A percentile compares a stretch with the other conserved stretches of the same genome.
These are phyloP conservation scores for Phytophthora idaei DNA, from an alignment of 352 stramenopile genomes.

Conservation along the genomic window DNA sequence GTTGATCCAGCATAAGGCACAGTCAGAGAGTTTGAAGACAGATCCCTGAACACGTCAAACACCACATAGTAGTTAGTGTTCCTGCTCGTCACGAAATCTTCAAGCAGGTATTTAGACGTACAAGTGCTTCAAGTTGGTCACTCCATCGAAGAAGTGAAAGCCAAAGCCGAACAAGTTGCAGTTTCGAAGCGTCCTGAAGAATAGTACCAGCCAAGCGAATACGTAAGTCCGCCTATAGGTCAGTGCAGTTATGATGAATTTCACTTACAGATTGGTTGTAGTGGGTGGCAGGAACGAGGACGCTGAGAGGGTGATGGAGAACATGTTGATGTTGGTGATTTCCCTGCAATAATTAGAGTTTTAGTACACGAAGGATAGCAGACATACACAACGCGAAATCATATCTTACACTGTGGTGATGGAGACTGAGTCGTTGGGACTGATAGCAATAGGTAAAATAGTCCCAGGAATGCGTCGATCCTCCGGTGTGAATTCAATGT, in stretches of 20 bases:
- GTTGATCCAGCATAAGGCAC: conserved; percentile 40
- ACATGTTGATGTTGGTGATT: conserved; percentile 46
- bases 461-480: conserved; percentile 32
- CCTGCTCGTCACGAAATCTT: neutral
- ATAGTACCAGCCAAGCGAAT: neutral
- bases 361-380: neutral
- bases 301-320: conserved; percentile 31
- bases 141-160: conserved; percentile 41
- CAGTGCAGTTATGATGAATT: neutral
- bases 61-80: neutral
- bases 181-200: conserved; percentile 43
- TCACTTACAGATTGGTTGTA: conserved; percentile 35
- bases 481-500: conserved; percentile 34
- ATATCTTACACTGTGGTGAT: conserved; percentile 36
- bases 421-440: conserved; percentile 9
- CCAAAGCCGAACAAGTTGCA: conserved; percentile 48
- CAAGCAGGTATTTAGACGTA: conserved; percentile 21
- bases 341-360: conserved; percentile 15
- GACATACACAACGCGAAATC: neutral
- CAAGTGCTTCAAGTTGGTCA: conserved; percentile 38
- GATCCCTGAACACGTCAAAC: conserved; percentile 31
- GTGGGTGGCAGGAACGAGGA: conserved; percentile 35
- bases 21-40: conserved; percentile 48
- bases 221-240: neutral
- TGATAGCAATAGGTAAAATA: conserved; percentile 30